Conservation (phyloP, 768 basidiomycete genomes). For the Tylopilus sp. region DNA sequence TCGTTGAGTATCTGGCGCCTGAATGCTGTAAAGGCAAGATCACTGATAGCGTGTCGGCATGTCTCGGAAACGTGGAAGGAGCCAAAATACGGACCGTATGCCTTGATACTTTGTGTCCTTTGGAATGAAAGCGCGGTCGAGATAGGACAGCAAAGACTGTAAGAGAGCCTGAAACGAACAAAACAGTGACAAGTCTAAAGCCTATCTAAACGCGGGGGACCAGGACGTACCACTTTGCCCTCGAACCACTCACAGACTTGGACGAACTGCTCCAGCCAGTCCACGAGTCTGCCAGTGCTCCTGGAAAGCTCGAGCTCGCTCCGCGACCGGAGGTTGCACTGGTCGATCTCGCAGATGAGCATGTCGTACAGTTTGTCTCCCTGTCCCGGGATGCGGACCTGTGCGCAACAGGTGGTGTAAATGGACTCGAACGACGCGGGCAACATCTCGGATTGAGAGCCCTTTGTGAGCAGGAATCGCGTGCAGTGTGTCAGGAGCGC, state of each 20-base stretch:
- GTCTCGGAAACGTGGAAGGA: neutral
- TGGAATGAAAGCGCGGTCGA: constrained; percentile 65
- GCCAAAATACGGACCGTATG: constrained; percentile 42
- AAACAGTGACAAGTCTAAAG: neutral
- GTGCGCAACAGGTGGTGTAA: constrained; percentile 52
- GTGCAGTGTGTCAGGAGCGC: constrained; percentile 36
- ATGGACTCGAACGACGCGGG: constrained; percentile 55
- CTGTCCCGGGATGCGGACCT: constrained; percentile 49
- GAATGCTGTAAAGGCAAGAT: constrained; percentile 59
- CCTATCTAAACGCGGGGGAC: neutral
- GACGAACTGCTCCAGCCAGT: constrained; percentile 61
- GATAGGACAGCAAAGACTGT: constrained; percentile 60
- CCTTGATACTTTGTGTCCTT: constrained; percentile 35
- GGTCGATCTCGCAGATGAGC: constrained; percentile 59
- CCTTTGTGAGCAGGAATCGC: constrained; percentile 39
- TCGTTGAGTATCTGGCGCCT: constrained; percentile 49
- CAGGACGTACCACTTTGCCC: constrained; percentile 51
- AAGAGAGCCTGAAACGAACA: constrained; percentile 45
- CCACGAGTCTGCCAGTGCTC: constrained; percentile 29
- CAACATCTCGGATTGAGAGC: constrained; percentile 29
- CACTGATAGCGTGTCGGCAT: constrained; percentile 29
- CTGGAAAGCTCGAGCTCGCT: constrained; percentile 32
- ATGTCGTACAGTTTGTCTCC: constrained; percentile 59
- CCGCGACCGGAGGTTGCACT: constrained; percentile 42
- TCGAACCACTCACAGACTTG: constrained; percentile 61